A percentile compares a stretch with the other conserved stretches of the same genome.
phyloP scores from a whole-genome alignment of 192 early-diverging fungal genomes.

The Mortierella claussenii region DNA sequence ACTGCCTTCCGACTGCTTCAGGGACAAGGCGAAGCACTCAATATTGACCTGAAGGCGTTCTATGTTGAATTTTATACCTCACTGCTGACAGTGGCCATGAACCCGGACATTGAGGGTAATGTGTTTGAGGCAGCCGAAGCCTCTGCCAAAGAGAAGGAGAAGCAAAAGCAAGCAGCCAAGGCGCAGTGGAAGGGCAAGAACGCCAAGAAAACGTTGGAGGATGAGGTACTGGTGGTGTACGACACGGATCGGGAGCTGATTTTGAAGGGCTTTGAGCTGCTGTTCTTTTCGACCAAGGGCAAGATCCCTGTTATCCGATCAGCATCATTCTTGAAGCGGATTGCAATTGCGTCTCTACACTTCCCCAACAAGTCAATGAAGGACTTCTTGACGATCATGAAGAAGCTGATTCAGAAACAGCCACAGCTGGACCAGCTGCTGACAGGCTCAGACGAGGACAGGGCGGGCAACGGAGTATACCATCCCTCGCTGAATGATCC shows the following conservation, averaged over 20 bases:
- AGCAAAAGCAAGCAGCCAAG: slow-evolving; percentile 37
- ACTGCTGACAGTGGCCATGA: slow-evolving; percentile 73
- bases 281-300: slow-evolving; percentile 78
- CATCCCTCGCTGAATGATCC: slow-evolving; percentile 85
- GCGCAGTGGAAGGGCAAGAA: slow-evolving; percentile 43
- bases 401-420: slow-evolving; percentile 68
- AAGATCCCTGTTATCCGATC: slow-evolving; percentile 83
- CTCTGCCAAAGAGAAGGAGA: slow-evolving; percentile 46
- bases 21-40: slow-evolving; percentile 93
- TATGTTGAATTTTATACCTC: slow-evolving; percentile 86
- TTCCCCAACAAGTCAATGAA: slow-evolving; percentile 80
- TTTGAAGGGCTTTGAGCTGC: slow-evolving; percentile 83
- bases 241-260: slow-evolving; percentile 83
- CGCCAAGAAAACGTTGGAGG: slow-evolving; percentile 35
- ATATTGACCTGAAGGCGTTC: slow-evolving; percentile 93
- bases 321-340: slow-evolving; percentile 91
- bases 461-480: slow-evolving; percentile 80
- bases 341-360: slow-evolving; percentile 75
- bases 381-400: slow-evolving; percentile 72
- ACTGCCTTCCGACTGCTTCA: slow-evolving; percentile 89
- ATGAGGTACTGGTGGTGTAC: slow-evolving; percentile 55
- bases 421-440: slow-evolving; percentile 63
- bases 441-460: slow-evolving; percentile 60
- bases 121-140: slow-evolving; percentile 48
- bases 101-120: slow-evolving; percentile 70